Evolutionary conservation across 1,284 basidiomycete genomes (phyloP), one percentile per base, ranked within the genome.

Genomic region (Ceraceosorus guamensis): DNA sequence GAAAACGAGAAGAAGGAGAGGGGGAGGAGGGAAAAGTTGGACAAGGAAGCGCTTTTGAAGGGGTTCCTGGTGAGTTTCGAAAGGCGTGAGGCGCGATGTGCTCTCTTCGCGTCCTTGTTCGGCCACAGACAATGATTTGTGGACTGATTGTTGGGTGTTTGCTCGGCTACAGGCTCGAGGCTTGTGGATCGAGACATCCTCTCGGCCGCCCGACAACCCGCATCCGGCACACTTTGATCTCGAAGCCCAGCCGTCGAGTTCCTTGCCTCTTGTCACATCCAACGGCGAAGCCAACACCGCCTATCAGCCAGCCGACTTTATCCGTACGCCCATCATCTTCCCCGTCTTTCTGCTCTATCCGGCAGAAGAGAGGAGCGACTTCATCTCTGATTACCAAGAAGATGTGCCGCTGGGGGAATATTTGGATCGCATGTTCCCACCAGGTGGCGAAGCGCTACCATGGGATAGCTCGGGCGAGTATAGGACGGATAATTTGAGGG

Each of bases 291-390:
- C 46, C 31, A 46, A 34, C 7, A 24, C 41, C 31, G 33, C 46
- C 11, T 75, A 72, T 70, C 37, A 30, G 0, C 50, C 67, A 4
- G 72, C 72, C 0, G 73, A 76, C 46, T 56, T 62, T 11, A 66
- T 76, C 34, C 65, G 71, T 73, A 87, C 78, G 72, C 84, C 87
- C 0, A 78, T 97, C 51, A 79, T 93, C 58, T 80, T 95, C 71
- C 91, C 93, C 4, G 85, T 88, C 18, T 88, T 95, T 79, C 86
- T 97, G 76, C 81, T 96, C 59, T 96, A 97, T 76, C 95, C 95
- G 1, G 86, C 90, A 76, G 81, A 92, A 69, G 83, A 85, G 33
- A 89, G 85, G 30, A 88, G 89, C 49, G 92, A 99, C 78, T 81
- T 92, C 57, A 88, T 96, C 66, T 81, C 87, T 11, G 82, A 86